Conservation (phyloP, 352 stramenopile genomes). For the Peronospora farinosa region DNA sequence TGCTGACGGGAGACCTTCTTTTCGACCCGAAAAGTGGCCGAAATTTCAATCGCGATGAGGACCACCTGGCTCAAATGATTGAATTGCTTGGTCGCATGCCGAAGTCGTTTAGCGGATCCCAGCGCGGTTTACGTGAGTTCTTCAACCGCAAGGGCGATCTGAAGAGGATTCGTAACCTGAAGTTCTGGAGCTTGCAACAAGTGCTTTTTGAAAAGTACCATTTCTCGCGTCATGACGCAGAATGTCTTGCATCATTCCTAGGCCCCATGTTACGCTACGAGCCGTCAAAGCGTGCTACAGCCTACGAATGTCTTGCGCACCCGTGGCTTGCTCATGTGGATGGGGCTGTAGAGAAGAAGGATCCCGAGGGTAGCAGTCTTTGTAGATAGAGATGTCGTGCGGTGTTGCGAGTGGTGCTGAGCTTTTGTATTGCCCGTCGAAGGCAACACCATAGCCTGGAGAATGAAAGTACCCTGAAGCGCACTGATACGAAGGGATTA, state of each 20-base stretch:
- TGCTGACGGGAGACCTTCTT: slow-evolving; percentile 98
- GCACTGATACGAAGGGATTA: no score
- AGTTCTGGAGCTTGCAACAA: slow-evolving; percentile 95
- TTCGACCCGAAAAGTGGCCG: slow-evolving; percentile 95
- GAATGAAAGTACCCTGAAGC: slow-evolving; percentile 15
- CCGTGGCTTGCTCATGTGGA: slow-evolving; percentile 83
- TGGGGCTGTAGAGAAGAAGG: slow-evolving; percentile 9
- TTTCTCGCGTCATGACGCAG: slow-evolving; percentile 82
- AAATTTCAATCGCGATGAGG: slow-evolving; percentile 87
- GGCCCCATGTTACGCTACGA: slow-evolving; percentile 90
- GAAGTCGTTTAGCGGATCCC: slow-evolving; percentile 78
- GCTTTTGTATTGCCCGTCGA: slow-evolving; percentile 2
- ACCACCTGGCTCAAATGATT: slow-evolving; percentile 99
- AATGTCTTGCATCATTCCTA: slow-evolving; percentile 91
- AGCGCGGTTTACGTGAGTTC: slow-evolving; percentile 90
- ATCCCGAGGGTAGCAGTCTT: slow-evolving; percentile 11
- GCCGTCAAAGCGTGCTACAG: slow-evolving; percentile 84
- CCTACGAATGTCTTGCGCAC: slow-evolving; percentile 90
- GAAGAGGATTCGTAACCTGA: slow-evolving; percentile 96
- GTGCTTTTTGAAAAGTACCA: slow-evolving; percentile 97
- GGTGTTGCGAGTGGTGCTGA: neutral
- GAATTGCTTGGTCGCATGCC: slow-evolving; percentile 97
- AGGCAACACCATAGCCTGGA: slow-evolving; percentile 3
- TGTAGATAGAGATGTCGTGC: slow-evolving; percentile 19
- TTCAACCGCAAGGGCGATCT: slow-evolving; percentile 97